These are phyloP conservation scores for Ceratocystis destructans DNA, from an alignment of 2,329 filamentous ascomycete species.

Conservation along the genomic window DNA sequence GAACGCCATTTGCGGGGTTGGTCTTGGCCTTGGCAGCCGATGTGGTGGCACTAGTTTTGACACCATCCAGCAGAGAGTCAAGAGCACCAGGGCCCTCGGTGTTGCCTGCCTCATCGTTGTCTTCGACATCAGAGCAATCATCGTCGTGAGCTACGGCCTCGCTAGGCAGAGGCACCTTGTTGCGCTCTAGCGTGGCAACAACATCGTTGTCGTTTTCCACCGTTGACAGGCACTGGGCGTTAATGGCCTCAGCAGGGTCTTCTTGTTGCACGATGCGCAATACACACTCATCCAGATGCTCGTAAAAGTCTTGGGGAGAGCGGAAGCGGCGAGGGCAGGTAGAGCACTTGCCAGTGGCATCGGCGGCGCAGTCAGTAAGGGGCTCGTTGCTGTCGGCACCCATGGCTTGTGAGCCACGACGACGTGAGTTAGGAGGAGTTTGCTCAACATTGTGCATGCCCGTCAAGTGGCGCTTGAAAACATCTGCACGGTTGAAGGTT, in stretches of 20 bases:
- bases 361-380: constrained; percentile 55
- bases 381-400: constrained; percentile 38
- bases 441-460: constrained; percentile 87
- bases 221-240: constrained; percentile 51
- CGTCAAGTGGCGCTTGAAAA: constrained; percentile 88
- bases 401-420: constrained; percentile 37
- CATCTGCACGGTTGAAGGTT: constrained; percentile 88
- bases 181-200: constrained; percentile 49
- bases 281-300: constrained; percentile 76
- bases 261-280: constrained; percentile 58
- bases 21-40: constrained; percentile 41
- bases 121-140: constrained; percentile 41
- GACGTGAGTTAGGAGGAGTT: constrained; percentile 79
- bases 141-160: constrained; percentile 38
- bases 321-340: constrained; percentile 83
- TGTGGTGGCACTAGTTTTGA: constrained; percentile 32
- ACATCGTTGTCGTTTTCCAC: constrained; percentile 51
- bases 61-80: constrained; percentile 36
- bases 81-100: constrained; percentile 25
- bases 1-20: constrained; percentile 43
- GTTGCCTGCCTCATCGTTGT: constrained; percentile 35
- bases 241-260: constrained; percentile 55
- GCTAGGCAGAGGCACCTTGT: constrained; percentile 39
- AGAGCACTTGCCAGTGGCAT: constrained; percentile 86
- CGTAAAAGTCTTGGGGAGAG: constrained; percentile 95